These are phyloP conservation scores for Sorghum bicolor DNA, from an alignment of 176 grass and related monocot species.

Conservation along the genomic window DNA sequence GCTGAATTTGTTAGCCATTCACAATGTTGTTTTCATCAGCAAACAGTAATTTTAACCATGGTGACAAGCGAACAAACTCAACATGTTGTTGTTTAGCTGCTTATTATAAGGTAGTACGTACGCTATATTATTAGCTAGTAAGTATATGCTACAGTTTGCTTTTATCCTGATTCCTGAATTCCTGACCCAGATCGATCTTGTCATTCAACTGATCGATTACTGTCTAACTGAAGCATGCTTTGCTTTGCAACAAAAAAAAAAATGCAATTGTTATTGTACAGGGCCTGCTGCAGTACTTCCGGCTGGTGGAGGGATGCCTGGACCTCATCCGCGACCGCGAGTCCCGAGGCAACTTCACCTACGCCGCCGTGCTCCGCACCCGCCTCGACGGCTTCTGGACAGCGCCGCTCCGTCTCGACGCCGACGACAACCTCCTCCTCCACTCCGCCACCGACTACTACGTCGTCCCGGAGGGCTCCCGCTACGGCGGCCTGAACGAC, in stretches of 20 bases:
- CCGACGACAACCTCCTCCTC: not conserved
- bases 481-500: constrained; percentile 79
- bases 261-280: not conserved
- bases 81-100: no score
- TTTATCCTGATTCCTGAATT: not conserved
- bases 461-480: constrained; percentile 66
- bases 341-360: constrained; percentile 49
- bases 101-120: no score
- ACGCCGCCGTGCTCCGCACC: constrained; percentile 66
- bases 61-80: no score
- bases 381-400: constrained; percentile 81
- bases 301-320: constrained; percentile 77
- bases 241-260: not conserved
- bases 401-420: constrained; percentile 2
- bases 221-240: not conserved
- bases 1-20: no score
- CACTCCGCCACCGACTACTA: not conserved
- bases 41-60: no score
- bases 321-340: constrained; percentile 59
- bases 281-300: constrained; percentile 85
- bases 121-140: no score
- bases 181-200: not conserved
- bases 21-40: no score
- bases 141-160: no score
- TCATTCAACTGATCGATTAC: not conserved